Conservation (phyloP, 768 basidiomycete genomes). For the Hortiboletus campestris region DNA sequence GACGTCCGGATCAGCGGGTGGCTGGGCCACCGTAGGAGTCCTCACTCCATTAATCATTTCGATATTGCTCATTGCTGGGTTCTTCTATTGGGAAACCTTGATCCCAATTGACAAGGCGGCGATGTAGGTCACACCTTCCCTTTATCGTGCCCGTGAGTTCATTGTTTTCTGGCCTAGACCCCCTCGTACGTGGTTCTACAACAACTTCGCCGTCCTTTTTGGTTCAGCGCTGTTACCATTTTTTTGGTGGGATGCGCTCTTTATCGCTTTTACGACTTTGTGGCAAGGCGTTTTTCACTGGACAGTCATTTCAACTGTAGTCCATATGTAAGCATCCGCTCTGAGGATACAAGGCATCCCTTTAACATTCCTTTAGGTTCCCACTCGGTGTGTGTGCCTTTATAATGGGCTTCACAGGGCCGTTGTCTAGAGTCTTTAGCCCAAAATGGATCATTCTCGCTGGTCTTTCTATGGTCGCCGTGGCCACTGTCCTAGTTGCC, state of each 20-base stretch:
- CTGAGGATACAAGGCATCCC: neutral
- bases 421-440: constrained; percentile 35
- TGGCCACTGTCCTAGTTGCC: constrained; percentile 42
- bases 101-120: constrained; percentile 42
- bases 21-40: constrained; percentile 48
- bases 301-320: constrained; percentile 38
- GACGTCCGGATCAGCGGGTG: constrained; percentile 46
- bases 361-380: constrained; percentile 28
- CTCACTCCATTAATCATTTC: constrained; percentile 48
- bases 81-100: constrained; percentile 51
- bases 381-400: constrained; percentile 43
- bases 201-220: constrained; percentile 41
- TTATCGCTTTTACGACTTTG: constrained; percentile 34
- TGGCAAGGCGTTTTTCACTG: constrained; percentile 45
- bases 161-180: constrained; percentile 28
- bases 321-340: constrained; percentile 36
- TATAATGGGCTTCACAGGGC: constrained; percentile 37
- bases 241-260: constrained; percentile 41
- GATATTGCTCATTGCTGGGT: constrained; percentile 36
- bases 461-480: constrained; percentile 38
- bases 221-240: constrained; percentile 38
- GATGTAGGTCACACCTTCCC: constrained; percentile 31
- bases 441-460: constrained; percentile 47
- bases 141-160: neutral
- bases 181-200: constrained; percentile 42